Evolutionary conservation across 441 rosid species (phyloP).

Genomic region (Viola pubescens): DNA sequence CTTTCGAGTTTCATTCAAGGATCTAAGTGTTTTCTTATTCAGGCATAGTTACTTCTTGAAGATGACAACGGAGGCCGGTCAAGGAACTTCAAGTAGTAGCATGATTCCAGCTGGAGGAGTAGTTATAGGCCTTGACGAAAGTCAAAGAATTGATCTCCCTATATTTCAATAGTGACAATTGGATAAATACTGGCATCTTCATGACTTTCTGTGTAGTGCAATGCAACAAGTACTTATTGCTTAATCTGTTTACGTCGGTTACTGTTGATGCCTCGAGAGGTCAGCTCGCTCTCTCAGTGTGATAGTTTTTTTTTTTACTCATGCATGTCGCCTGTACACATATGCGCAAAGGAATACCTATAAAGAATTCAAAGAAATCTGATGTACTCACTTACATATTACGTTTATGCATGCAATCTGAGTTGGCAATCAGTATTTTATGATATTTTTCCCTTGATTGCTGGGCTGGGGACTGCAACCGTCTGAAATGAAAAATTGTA

Average conservation of each 20-base stretch:
- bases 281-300: not conserved
- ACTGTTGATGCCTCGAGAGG: not conserved
- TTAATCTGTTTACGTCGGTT: not conserved
- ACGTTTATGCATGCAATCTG: not conserved
- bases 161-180: constrained; percentile 31
- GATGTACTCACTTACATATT: not conserved
- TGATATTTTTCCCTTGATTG: not conserved
- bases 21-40: constrained; percentile 19
- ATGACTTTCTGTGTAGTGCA: not conserved
- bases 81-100: constrained; percentile 38
- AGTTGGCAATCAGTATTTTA: not conserved
- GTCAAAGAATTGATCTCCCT: constrained; percentile 62
- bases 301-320: not conserved
- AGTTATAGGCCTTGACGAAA: constrained; percentile 25
- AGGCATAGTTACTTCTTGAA: constrained; percentile 89
- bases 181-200: constrained; percentile 5
- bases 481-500: not conserved
- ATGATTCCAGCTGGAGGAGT: constrained; percentile 38
- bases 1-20: not conserved
- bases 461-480: not conserved
- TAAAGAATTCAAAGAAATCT: not conserved
- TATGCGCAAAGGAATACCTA: too few relatives aligned
- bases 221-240: not conserved
- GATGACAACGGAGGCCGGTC: constrained; percentile 47
- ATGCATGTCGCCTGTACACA: not conserved